Conservation (phyloP, 805 yeast genomes). For the Candida nanaspora region DNA sequence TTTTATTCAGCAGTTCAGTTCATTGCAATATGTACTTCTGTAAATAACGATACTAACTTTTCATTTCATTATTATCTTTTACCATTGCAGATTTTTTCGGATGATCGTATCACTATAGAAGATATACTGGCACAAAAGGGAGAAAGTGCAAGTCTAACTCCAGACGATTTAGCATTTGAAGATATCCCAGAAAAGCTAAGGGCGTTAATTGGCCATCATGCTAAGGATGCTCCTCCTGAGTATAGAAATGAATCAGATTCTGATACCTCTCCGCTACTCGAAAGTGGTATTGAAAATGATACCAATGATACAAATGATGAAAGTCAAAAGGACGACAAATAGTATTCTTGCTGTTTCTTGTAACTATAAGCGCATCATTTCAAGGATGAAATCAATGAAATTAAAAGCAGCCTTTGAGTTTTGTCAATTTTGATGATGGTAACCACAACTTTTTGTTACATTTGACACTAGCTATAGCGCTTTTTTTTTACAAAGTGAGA, state of each 20-base stretch:
- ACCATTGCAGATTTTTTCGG: slow-evolving; percentile 66
- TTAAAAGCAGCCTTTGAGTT: too few relatives aligned
- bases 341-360: too few relatives aligned
- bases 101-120: slow-evolving; percentile 66
- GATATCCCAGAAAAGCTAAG: slow-evolving; percentile 55
- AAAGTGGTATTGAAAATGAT: not conserved
- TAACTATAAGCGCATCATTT: too few relatives aligned
- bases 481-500: too few relatives aligned
- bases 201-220: slow-evolving; percentile 51
- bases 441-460: too few relatives aligned
- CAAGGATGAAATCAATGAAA: too few relatives aligned
- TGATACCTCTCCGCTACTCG: slow-evolving; percentile 7
- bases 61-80: slow-evolving; percentile 5
- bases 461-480: too few relatives aligned
- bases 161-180: slow-evolving; percentile 64
- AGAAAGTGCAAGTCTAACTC: slow-evolving; percentile 55
- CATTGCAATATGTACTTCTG: not conserved
- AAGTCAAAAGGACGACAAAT: not conserved
- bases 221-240: slow-evolving; percentile 58
- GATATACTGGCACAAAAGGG: slow-evolving; percentile 74
- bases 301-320: not conserved
- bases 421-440: too few relatives aligned
- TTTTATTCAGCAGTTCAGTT: too few relatives aligned
- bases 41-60: not conserved
- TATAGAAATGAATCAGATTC: slow-evolving; percentile 8